These are phyloP conservation scores for Trichaptum fuscoviolaceum DNA, from an alignment of 768 basidiomycete species.

Conservation along the genomic window DNA sequence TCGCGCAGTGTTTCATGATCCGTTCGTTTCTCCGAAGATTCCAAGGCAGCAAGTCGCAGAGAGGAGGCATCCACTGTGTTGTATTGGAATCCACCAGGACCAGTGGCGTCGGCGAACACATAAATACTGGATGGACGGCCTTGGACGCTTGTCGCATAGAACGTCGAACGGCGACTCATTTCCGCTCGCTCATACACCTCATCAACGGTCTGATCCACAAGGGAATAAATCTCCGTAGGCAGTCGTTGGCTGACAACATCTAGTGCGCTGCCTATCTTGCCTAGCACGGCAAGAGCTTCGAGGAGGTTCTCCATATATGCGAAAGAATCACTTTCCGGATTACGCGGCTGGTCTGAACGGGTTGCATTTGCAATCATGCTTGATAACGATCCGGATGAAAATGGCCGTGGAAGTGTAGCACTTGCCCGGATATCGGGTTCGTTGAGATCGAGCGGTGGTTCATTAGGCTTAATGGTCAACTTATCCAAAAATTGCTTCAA, in stretches of 20 bases:
- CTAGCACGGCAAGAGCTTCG: slow-evolving; percentile 89
- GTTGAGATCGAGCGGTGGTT: slow-evolving; percentile 64
- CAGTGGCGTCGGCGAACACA: slow-evolving; percentile 32
- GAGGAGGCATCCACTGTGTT: slow-evolving; percentile 39
- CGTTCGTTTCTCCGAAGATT: slow-evolving; percentile 61
- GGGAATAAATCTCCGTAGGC: slow-evolving; percentile 71
- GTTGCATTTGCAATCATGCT: not conserved
- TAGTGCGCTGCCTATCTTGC: slow-evolving; percentile 77
- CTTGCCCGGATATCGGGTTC: slow-evolving; percentile 25
- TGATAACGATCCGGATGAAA: slow-evolving; percentile 17
- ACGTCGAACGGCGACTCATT: slow-evolving; percentile 54
- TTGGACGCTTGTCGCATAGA: slow-evolving; percentile 27
- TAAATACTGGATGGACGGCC: slow-evolving; percentile 49
- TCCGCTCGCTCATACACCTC: slow-evolving; percentile 92
- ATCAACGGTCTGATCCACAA: slow-evolving; percentile 83
- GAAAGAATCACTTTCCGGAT: slow-evolving; percentile 92
- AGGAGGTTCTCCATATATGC: slow-evolving; percentile 87
- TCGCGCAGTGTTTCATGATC: slow-evolving; percentile 87
- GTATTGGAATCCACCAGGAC: slow-evolving; percentile 15
- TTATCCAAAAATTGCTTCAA: slow-evolving; percentile 60
- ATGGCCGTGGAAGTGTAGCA: slow-evolving; percentile 3
- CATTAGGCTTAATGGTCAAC: slow-evolving; percentile 69
- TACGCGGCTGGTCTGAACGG: slow-evolving; percentile 27
- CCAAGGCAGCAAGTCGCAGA: slow-evolving; percentile 67
- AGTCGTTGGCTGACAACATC: slow-evolving; percentile 83